Base-by-base conservation (phyloP, 331 rosid genomes). In the Erythrophleum ivorense region DNA sequence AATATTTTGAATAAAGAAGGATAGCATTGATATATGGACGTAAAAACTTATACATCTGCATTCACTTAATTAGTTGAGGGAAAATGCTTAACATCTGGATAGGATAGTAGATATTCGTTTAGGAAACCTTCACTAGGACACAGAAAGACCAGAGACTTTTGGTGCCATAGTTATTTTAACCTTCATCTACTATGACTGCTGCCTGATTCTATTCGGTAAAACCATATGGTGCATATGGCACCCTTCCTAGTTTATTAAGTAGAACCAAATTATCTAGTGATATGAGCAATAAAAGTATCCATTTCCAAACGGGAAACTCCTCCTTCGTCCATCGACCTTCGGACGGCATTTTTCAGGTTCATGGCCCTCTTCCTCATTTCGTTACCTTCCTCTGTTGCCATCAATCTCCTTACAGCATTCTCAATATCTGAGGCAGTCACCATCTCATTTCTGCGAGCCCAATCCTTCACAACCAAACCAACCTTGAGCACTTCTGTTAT, bases 271-370 rank as follows among this genome's bases (percentile, higher is more conserved):
- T 77, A 83, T 21, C 87, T 75, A 0, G 78, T 82, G 46, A 90
- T 88, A 43, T 88, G 87, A 84, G 80, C 82, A 75, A 90, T 59
- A 63, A 90, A 90, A 60, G 83, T 78, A 33, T 83, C 85, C 72
- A 88, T 71, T 45, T 90, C 93, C 70, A 76, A 0, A 31, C 86
- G 76, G 53, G 91, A 90, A 34, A 65, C 75, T 19, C 88, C 93
- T 4, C 86, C 91, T 8, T 70, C 75, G 0, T 69, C 86, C 82
- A 59, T 48, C 14, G 93, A 85, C 12, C 40, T 52, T 1, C 87
- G 77, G 15, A 86, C 50, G 13, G 81, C 71, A 41, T 41, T 29
- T 46, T 90, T 86, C 34, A 89, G 63, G 19, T 78, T 76, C 19
- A 41, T 63, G 0, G 91, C 88, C 31, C 71, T 87, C 66, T 75